phyloP scores from a whole-genome alignment of 495 filamentous ascomycete genomes.

The Penicillium lividum region DNA sequence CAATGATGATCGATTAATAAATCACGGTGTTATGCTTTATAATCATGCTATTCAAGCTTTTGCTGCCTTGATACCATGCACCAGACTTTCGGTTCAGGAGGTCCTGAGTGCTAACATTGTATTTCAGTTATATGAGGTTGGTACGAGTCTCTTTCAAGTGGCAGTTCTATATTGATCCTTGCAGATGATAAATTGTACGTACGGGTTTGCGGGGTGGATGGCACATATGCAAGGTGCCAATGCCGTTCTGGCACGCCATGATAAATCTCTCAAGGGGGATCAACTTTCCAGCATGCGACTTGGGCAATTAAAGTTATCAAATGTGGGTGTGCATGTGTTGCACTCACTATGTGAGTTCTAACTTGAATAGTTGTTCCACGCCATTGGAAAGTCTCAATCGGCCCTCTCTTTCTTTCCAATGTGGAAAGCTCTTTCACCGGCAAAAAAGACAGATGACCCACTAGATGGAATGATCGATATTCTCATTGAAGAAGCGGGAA shows the following conservation, averaged over 20 bases:
- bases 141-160: background rate
- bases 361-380: constrained; percentile 14
- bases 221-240: constrained; percentile 23
- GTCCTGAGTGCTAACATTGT: constrained; percentile 18
- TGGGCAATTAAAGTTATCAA: constrained; percentile 17
- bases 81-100: constrained; percentile 13
- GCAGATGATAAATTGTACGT: too few species aligned
- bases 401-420: constrained; percentile 17
- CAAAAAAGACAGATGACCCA: constrained; percentile 2
- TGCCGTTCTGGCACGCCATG: constrained; percentile 15
- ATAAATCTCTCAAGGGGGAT: constrained; percentile 10
- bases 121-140: constrained; percentile 19
- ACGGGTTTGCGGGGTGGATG: too few species aligned
- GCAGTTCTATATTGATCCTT: too few species aligned
- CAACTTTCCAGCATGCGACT: constrained; percentile 14
- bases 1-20: constrained; percentile 10
- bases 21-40: constrained; percentile 13
- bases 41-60: constrained; percentile 10
- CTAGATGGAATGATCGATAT: constrained; percentile 21
- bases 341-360: background rate
- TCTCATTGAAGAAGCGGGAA: constrained; percentile 11
- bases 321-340: constrained; percentile 4
- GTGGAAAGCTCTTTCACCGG: constrained; percentile 13
- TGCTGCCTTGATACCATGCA: constrained; percentile 9
- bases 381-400: constrained; percentile 22